phyloP scores from a whole-genome alignment of 306 rosid genomes.

The Trifolium subterraneum region DNA sequence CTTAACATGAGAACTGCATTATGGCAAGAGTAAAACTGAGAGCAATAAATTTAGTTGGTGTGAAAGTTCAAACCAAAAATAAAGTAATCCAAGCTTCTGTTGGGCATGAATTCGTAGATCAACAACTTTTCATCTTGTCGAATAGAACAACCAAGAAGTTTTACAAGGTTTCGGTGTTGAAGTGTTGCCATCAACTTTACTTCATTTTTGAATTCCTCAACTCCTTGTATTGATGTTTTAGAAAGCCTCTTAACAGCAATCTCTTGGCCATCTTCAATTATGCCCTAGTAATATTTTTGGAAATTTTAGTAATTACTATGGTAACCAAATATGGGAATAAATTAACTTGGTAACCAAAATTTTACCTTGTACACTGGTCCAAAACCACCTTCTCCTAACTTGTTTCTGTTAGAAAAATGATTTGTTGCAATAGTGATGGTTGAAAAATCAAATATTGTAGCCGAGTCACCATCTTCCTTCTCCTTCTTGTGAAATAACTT shows the following conservation, averaged over 20 bases:
- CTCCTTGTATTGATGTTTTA: neutral
- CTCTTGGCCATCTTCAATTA: neutral
- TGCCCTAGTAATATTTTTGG: neutral
- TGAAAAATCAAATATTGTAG: constrained; percentile 25
- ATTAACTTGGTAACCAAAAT: neutral
- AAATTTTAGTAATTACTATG: neutral
- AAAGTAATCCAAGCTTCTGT: neutral
- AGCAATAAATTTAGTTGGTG: neutral
- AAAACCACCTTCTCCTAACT: neutral
- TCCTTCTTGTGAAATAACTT: neutral
- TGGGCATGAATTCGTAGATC: neutral
- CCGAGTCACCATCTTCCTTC: neutral
- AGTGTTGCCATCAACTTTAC: no score
- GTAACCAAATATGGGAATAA: neutral
- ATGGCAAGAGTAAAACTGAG: neutral
- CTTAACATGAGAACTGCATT: neutral
- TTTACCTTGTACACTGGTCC: neutral
- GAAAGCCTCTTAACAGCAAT: neutral
- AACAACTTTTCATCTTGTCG: neutral
- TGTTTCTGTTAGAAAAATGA: neutral
- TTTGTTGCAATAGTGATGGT: neutral
- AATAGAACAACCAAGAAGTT: neutral
- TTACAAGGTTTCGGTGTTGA: neutral
- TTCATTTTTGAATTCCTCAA: neutral
- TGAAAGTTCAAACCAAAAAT: neutral